Evolutionary conservation across 2,329 filamentous ascomycete genomes (phyloP).

Genomic region (Aspergillus calidoustus): DNA sequence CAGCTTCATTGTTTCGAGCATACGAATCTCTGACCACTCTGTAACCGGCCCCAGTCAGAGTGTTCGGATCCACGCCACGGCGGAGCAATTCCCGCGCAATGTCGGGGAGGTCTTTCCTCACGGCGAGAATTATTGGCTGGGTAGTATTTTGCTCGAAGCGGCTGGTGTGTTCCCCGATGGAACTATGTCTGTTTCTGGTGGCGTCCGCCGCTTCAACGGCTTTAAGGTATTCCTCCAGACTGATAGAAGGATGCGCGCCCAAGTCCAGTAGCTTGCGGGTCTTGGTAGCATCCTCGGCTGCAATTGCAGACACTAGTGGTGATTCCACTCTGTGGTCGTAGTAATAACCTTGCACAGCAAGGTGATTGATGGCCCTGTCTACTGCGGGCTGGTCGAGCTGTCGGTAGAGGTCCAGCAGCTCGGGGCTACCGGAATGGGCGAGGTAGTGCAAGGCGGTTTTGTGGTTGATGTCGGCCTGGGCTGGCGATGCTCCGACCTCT

Average conservation of each 20-base stretch:
- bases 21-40: slow-evolving; percentile 9
- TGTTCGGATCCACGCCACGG: slow-evolving; percentile 68
- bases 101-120: slow-evolving; percentile 55
- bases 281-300: slow-evolving; percentile 56
- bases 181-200: slow-evolving; percentile 34
- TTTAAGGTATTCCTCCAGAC: slow-evolving; percentile 56
- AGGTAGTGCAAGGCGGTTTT: slow-evolving; percentile 70
- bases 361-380: slow-evolving; percentile 69
- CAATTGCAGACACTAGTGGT: slow-evolving; percentile 65
- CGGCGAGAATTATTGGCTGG: slow-evolving; percentile 71
- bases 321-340: slow-evolving; percentile 47
- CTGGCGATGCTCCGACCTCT: slow-evolving; percentile 70
- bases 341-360: slow-evolving; percentile 50
- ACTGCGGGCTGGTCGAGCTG: slow-evolving; percentile 64
- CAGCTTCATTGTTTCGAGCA: background rate
- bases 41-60: slow-evolving; percentile 52
- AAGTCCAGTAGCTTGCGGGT: slow-evolving; percentile 65
- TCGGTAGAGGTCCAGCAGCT: slow-evolving; percentile 50
- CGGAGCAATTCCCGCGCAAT: slow-evolving; percentile 64
- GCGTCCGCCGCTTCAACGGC: slow-evolving; percentile 18
- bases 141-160: slow-evolving; percentile 54
- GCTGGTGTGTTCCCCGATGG: slow-evolving; percentile 53
- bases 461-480: slow-evolving; percentile 70
- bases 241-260: slow-evolving; percentile 64
- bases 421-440: slow-evolving; percentile 55